Base-by-base conservation (phyloP, 495 filamentous ascomycete genomes). In the Penicillium argentinense region DNA sequence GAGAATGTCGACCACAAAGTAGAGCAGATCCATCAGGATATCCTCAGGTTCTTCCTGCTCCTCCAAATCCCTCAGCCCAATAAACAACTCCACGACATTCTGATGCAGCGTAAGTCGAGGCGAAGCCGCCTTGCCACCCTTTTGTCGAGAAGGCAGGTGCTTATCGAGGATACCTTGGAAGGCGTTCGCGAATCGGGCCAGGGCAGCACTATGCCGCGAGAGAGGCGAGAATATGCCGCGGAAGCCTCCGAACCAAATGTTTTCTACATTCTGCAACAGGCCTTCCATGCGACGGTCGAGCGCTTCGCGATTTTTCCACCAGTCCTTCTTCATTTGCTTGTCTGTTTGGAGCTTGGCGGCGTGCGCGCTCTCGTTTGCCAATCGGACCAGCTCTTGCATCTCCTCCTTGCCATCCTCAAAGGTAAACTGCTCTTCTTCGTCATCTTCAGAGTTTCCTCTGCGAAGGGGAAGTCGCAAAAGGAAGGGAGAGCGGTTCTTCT, bases 161-260 rank as follows among this genome's bases (percentile, higher is more conserved):
- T 87, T 89, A 53, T 89, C 83, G 9, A 98, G 73, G n/a, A 91
- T 85, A n/a, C 71, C 76, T 30, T 93, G 75, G 53, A 98, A 93
- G 1, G 78, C 79, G 54, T 71, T 78, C 21, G 87, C 81, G 56
- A 98, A 97, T 14, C 79, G 76, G 13, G 78, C 77, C 14, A 97
- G 63, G 3, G 86, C 73, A 34, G 83, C 75, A 4, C 75, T 64
- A 23, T 82, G 73, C 21, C 77, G 75, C 14, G 69, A 50, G 29
- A 87, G 77, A 30, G 86, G 85, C 5, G 88, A 91, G 62, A 98
- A 95, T 1, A 98, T 83, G 16, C 91, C 89, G 22, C 82, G 80
- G 71, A 97, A 98, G 0, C 93, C 93, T 29, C 92, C 92, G 17
- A 98, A 82, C 93, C 93, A 98, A 27, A 92, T 81, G 39, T 85